A percentile compares a stretch with the other conserved stretches of the same genome.
phyloP scores from a whole-genome alignment of 2,329 filamentous ascomycete genomes.

The Paramyrothecium sp. region DNA sequence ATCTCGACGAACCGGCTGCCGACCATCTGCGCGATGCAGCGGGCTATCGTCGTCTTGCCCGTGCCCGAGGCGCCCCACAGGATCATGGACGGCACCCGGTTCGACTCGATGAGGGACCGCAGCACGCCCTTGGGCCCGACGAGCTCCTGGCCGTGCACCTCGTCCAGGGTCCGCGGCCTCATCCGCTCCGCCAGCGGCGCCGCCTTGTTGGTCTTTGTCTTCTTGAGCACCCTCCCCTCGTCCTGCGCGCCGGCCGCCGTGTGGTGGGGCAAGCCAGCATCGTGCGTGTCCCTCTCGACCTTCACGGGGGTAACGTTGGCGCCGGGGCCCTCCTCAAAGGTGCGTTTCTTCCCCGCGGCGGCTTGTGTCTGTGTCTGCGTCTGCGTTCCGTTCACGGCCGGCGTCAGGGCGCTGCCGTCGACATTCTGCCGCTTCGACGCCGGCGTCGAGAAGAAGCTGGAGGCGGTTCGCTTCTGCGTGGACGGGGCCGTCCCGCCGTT shows the following conservation, averaged over 20 bases:
- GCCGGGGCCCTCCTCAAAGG: slow-evolving; percentile 54
- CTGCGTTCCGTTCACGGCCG: slow-evolving; percentile 28
- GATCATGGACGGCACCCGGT: slow-evolving; percentile 91
- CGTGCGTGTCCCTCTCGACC: slow-evolving; percentile 6
- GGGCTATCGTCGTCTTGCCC: slow-evolving; percentile 88
- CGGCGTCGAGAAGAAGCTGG: slow-evolving; percentile 62
- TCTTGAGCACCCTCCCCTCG: slow-evolving; percentile 51
- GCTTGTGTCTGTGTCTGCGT: slow-evolving; percentile 16
- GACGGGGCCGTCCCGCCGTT: slow-evolving; percentile 27
- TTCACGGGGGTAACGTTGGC: slow-evolving; percentile 10
- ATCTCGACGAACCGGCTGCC: slow-evolving; percentile 91
- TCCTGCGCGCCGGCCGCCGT: slow-evolving; percentile 4
- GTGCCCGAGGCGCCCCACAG: slow-evolving; percentile 83
- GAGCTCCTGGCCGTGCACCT: slow-evolving; percentile 88
- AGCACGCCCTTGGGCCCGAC: slow-evolving; percentile 84
- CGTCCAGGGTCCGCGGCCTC: slow-evolving; percentile 79
- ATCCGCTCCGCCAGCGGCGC: slow-evolving; percentile 92
- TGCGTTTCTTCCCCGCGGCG: slow-evolving; percentile 45
- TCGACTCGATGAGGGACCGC: slow-evolving; percentile 79
- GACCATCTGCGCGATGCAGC: slow-evolving; percentile 81
- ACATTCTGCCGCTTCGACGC: slow-evolving; percentile 51
- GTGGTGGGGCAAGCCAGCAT: slow-evolving; percentile 1
- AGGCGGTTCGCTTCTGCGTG: slow-evolving; percentile 53
- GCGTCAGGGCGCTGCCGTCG: slow-evolving; percentile 25
- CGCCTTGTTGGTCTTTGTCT: slow-evolving; percentile 65